phyloP scores from a whole-genome alignment of 768 basidiomycete species.

The Tricholoma terreum region DNA sequence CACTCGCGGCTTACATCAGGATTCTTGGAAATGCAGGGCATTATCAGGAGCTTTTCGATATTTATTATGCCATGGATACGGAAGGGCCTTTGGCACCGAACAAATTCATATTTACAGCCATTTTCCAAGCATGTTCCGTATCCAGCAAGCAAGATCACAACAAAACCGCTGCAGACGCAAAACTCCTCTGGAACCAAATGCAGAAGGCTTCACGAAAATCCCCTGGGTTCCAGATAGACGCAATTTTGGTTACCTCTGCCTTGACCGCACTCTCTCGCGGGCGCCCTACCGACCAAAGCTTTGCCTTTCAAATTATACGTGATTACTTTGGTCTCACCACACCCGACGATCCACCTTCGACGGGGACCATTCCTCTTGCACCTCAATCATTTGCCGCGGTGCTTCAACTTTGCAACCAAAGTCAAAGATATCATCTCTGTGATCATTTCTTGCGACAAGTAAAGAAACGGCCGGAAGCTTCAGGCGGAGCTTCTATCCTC shows the following conservation, averaged over 20 bases:
- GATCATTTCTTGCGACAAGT: slow-evolving; percentile 59
- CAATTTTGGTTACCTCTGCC: slow-evolving; percentile 47
- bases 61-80: slow-evolving; percentile 66
- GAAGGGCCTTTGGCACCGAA: slow-evolving; percentile 62
- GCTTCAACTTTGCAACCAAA: slow-evolving; percentile 53
- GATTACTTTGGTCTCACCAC: slow-evolving; percentile 61
- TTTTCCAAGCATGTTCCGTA: slow-evolving; percentile 52
- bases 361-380: slow-evolving; percentile 41
- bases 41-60: slow-evolving; percentile 70
- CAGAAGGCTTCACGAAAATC: slow-evolving; percentile 47
- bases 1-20: slow-evolving; percentile 61
- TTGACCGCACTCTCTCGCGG: slow-evolving; percentile 58
- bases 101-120: slow-evolving; percentile 57
- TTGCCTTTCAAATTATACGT: slow-evolving; percentile 61
- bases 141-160: slow-evolving; percentile 21
- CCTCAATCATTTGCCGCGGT: slow-evolving; percentile 49
- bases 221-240: slow-evolving; percentile 49
- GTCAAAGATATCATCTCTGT: slow-evolving; percentile 44
- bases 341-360: slow-evolving; percentile 38
- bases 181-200: slow-evolving; percentile 68
- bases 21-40: slow-evolving; percentile 59
- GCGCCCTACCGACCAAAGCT: slow-evolving; percentile 52
- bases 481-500: slow-evolving; percentile 39
- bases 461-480: slow-evolving; percentile 42
- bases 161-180: slow-evolving; percentile 63